A percentile compares a stretch with the other conserved stretches of the same genome.
phyloP scores from a whole-genome alignment of 768 basidiomycete genomes.

The Daedaleopsis nitida region DNA sequence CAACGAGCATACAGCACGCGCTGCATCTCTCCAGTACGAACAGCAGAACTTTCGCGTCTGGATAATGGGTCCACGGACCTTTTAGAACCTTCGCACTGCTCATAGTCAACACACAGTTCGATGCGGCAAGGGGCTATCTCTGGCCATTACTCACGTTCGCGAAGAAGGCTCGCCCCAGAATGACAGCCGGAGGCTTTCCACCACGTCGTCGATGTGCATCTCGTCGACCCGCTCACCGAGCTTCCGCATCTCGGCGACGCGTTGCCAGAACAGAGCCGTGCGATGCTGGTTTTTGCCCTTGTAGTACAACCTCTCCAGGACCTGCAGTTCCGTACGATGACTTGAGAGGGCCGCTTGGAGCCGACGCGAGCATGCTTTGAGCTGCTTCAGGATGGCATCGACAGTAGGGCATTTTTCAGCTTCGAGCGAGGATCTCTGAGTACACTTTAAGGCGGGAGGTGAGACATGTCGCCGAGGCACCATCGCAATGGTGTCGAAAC shows the following conservation, averaged over 20 bases:
- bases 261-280: constrained; percentile 69
- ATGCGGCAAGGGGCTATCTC: neutral
- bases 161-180: constrained; percentile 49
- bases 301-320: constrained; percentile 72
- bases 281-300: constrained; percentile 82
- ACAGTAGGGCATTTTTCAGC: constrained; percentile 37
- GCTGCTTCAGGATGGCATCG: constrained; percentile 60
- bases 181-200: constrained; percentile 43
- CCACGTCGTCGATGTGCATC: constrained; percentile 24
- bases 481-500: constrained; percentile 16
- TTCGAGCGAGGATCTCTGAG: constrained; percentile 24
- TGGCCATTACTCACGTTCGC: constrained; percentile 38
- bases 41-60: constrained; percentile 40
- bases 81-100: constrained; percentile 54
- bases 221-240: constrained; percentile 41
- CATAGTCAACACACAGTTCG: neutral
- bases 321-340: constrained; percentile 53
- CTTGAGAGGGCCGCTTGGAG: constrained; percentile 46
- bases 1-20: constrained; percentile 41
- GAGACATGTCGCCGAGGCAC: constrained; percentile 16
- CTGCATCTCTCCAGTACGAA: constrained; percentile 39
- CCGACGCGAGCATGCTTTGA: constrained; percentile 56
- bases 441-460: constrained; percentile 10
- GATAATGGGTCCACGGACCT: constrained; percentile 66
- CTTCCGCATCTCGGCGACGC: constrained; percentile 60